Percentiles rank a stretch among this genome's conserved stretches.
These are phyloP conservation scores for Hygrocybe coccinea DNA, from an alignment of 768 basidiomycete genomes.

Conservation along the genomic window DNA sequence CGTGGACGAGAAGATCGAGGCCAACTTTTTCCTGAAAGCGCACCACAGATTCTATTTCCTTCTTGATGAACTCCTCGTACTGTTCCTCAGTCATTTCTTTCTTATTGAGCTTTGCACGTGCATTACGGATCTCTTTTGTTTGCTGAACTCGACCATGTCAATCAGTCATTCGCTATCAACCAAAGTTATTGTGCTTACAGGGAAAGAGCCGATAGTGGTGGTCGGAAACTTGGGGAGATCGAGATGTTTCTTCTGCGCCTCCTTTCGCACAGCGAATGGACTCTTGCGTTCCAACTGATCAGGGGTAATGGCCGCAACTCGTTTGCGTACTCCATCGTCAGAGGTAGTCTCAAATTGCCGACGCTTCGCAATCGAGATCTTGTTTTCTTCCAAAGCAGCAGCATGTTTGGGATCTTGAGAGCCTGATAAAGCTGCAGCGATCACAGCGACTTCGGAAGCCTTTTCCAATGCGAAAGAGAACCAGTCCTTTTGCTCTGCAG, in stretches of 20 bases:
- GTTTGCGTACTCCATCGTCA: conserved; percentile 91
- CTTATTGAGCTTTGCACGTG: conserved; percentile 93
- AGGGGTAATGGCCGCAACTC: conserved; percentile 85
- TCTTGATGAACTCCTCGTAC: conserved; percentile 98
- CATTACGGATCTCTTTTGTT: conserved; percentile 98
- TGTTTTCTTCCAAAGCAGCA: conserved; percentile 83
- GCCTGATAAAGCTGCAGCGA: conserved; percentile 81
- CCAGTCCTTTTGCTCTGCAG: conserved; percentile 89
- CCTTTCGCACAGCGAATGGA: conserved; percentile 81
- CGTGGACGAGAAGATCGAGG: conserved; percentile 96
- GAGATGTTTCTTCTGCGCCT: conserved; percentile 83
- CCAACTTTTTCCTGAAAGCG: conserved; percentile 96
- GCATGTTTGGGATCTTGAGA: conserved; percentile 71
- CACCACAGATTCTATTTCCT: conserved; percentile 91
- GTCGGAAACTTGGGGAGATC: conserved; percentile 96
- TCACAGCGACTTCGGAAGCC: conserved; percentile 79
- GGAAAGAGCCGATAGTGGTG: conserved; percentile 98
- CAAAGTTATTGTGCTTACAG: conserved; percentile 42
- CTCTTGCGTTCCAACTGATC: conserved; percentile 84
- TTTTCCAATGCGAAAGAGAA: conserved; percentile 98
- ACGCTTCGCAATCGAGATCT: conserved; percentile 83
- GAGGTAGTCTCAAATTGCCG: conserved; percentile 92
- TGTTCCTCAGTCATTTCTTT: conserved; percentile 77
- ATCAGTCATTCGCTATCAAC: conserved; percentile 7
- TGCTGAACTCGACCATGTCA: conserved; percentile 46